phyloP scores from a whole-genome alignment of 2,329 filamentous ascomycete species.

The Curvularia sp. region DNA sequence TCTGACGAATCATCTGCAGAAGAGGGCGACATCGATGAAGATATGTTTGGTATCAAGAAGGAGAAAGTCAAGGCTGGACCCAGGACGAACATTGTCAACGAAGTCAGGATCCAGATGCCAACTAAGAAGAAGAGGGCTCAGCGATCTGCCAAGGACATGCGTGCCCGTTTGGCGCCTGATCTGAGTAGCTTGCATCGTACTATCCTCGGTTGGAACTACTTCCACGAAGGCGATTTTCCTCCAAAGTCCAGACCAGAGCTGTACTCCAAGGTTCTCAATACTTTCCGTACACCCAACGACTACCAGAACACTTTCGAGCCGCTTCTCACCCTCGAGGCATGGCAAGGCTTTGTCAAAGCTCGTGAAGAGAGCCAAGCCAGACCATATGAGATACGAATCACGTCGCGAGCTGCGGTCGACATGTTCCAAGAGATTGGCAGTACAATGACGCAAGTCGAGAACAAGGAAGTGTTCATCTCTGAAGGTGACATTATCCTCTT shows the following conservation, averaged over 20 bases:
- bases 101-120: constrained; percentile 64
- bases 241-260: constrained; percentile 72
- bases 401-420: constrained; percentile 88
- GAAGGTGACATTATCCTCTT: constrained; percentile 91
- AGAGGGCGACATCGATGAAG: constrained; percentile 66
- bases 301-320: constrained; percentile 93
- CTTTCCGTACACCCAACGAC: constrained; percentile 75
- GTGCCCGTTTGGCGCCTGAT: constrained; percentile 87
- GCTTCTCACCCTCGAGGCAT: constrained; percentile 88
- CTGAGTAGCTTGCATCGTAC: constrained; percentile 84
- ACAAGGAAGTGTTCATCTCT: constrained; percentile 73
- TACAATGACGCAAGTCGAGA: constrained; percentile 73
- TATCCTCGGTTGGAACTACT: constrained; percentile 94
- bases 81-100: constrained; percentile 49
- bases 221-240: constrained; percentile 85
- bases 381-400: constrained; percentile 85
- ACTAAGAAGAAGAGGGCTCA: constrained; percentile 83
- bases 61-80: constrained; percentile 54
- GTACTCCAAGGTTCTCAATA: constrained; percentile 78
- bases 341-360: constrained; percentile 89
- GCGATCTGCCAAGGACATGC: constrained; percentile 90
- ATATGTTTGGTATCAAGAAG: constrained; percentile 68
- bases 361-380: constrained; percentile 85
- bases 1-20: constrained; percentile 72
- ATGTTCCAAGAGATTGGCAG: constrained; percentile 92